Base-by-base conservation (phyloP, 106 monocot species). In the Dendrobium catenatum region DNA sequence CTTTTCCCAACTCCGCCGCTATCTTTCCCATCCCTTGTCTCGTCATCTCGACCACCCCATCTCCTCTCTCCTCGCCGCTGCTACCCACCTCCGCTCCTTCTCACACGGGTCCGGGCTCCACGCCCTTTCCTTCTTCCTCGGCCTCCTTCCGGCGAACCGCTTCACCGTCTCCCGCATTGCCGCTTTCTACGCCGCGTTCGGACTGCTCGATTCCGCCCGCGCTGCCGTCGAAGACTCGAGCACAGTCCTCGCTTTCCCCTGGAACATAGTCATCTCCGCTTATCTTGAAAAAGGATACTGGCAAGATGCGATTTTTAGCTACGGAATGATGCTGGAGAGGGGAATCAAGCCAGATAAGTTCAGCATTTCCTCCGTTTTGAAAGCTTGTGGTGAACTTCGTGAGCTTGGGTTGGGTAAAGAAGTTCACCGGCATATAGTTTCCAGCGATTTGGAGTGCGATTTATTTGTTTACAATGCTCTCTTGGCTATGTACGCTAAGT, bases 401-500 rank as follows among this genome's bases (percentile, higher is more conserved):
- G 89, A 90, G 16, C 16, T 90, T 68, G 77, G 13, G 3, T 51
- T 86, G 17, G 95, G 88, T 0, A 77, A 77, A 68, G 54, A 78
- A n/a, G 68, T 95, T 0, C 89, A 90, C 33, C 7, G 11, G 0
- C 46, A 77, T 2, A 51, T 88, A 11, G 29, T 4, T 10, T 43
- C 42, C 6, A 55, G 4, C 55, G 68, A 44, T 0, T 37, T 83
- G 10, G 83, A 42, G 0, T 73, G 55, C 27, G 79, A 90, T 77
- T 64, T 90, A 73, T 90, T 79, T 49, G 90, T 86, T 9, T 42
- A n/a, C 73, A 95, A 95, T 77, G 84, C 95, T 19, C 40, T 92
- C 55, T 68, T 95, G 1, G 87, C 84, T 0, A 87, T 90, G 92
- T 95, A 90, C 40, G 88, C 80, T 0, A 95, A 88, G 54, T 92